Conservation (phyloP, 768 basidiomycete species). For the Boletus rubescentipes region DNA sequence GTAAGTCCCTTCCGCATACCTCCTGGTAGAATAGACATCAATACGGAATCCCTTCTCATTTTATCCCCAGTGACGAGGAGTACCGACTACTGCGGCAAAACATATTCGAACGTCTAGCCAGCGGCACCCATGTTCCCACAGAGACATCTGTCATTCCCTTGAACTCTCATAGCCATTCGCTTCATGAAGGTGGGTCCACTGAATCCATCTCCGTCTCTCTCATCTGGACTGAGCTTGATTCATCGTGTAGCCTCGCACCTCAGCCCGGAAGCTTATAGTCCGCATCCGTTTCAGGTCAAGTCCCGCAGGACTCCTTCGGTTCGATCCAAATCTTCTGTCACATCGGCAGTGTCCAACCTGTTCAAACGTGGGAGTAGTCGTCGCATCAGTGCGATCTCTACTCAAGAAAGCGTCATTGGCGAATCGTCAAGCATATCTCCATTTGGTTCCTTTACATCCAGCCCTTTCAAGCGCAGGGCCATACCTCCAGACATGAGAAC, state of each 20-base stretch:
- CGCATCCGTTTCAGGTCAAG: constrained; percentile 32
- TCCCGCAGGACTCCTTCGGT: constrained; percentile 50
- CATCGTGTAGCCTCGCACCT: constrained; percentile 17
- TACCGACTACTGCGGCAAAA: constrained; percentile 82
- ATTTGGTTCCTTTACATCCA: constrained; percentile 28
- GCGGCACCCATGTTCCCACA: constrained; percentile 53
- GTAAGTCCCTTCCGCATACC: constrained; percentile 41
- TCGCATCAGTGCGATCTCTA: constrained; percentile 34
- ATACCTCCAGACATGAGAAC: constrained; percentile 43
- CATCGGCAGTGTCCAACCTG: constrained; percentile 50
- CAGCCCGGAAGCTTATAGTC: constrained; percentile 20
- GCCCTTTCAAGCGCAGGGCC: constrained; percentile 44
- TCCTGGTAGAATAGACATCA: background rate
- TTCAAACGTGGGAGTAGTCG: constrained; percentile 48
- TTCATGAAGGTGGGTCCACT: constrained; percentile 14
- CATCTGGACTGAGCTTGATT: constrained; percentile 8
- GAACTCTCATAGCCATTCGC: constrained; percentile 33
- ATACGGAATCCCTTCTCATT: constrained; percentile 2
- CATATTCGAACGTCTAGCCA: constrained; percentile 77
- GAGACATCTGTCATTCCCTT: constrained; percentile 65
- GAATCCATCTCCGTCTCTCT: background rate
- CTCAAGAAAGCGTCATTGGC: constrained; percentile 41
- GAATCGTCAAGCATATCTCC: constrained; percentile 46
- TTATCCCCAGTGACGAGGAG: constrained; percentile 67
- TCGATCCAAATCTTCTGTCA: constrained; percentile 50